Percentiles rank a stretch among this genome's conserved stretches.
Evolutionary conservation across 306 rosid genomes (phyloP).

Genomic region (Erythrophleum fordii): DNA sequence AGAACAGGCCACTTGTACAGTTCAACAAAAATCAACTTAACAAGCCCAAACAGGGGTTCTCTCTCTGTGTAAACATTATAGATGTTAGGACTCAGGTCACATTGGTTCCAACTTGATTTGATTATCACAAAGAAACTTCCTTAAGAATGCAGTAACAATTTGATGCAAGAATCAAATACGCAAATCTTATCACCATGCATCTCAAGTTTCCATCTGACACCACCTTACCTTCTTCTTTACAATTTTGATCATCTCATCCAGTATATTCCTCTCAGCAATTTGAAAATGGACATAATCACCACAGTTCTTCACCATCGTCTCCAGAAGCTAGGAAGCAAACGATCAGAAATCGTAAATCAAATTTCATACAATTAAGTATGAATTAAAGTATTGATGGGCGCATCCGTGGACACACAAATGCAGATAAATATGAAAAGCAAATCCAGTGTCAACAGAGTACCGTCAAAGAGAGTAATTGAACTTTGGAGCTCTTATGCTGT

Average conservation of each 20-base stretch:
- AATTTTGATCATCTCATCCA: constrained; percentile 94
- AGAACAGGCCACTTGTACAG: background rate
- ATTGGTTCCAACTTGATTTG: background rate
- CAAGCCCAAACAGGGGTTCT: constrained; percentile 16
- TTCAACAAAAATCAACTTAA: background rate
- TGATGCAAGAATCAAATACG: constrained; percentile 31
- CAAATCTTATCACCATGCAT: constrained; percentile 35
- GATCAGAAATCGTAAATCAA: constrained; percentile 46
- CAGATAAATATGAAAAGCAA: constrained; percentile 19
- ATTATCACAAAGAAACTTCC: background rate
- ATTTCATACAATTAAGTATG: constrained; percentile 4
- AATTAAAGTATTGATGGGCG: constrained; percentile 5
- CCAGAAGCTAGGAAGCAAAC: constrained; percentile 71
- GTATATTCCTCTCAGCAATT: constrained; percentile 83
- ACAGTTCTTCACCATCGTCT: constrained; percentile 99
- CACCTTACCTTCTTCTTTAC: constrained; percentile 89
- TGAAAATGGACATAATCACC: constrained; percentile 92
- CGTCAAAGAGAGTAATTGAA: constrained; percentile 87
- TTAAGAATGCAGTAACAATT: constrained; percentile 1
- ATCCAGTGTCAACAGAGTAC: constrained; percentile 46
- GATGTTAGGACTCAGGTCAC: background rate
- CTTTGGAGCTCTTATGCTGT: constrained; percentile 90
- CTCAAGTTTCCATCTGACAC: constrained; percentile 12
- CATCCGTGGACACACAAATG: constrained; percentile 14
- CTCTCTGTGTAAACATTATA: background rate